Evolutionary conservation across 1,284 basidiomycete genomes (phyloP).

Genomic region (Stygiomarasmius scandens): DNA sequence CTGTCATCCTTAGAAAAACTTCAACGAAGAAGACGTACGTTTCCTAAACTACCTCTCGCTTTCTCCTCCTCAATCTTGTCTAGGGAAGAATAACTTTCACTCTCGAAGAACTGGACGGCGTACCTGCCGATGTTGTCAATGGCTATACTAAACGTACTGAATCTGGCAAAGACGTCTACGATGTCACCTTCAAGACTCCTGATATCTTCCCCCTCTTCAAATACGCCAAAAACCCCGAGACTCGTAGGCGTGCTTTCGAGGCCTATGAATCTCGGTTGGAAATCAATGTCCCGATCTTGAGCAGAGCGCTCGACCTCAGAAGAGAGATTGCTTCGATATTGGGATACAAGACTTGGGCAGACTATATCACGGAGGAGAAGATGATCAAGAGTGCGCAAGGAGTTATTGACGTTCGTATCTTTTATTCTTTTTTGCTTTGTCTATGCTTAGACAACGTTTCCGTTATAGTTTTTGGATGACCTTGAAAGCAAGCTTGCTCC

Average conservation of each 20-base stretch:
- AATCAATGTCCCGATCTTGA: constrained; percentile 70
- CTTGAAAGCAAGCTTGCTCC: constrained; percentile 75
- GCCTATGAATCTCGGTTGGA: constrained; percentile 69
- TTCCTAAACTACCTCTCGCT: neutral
- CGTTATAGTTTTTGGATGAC: constrained; percentile 62
- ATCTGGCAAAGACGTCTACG: constrained; percentile 59
- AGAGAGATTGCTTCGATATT: constrained; percentile 68
- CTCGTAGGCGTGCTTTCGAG: constrained; percentile 64
- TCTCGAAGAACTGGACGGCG: constrained; percentile 73
- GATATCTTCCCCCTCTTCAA: constrained; percentile 83
- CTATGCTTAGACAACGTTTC: neutral
- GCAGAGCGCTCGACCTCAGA: constrained; percentile 67
- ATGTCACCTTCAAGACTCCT: constrained; percentile 72
- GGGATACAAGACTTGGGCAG: constrained; percentile 79
- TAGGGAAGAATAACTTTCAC: constrained; percentile 70
- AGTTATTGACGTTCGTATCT: constrained; percentile 49
- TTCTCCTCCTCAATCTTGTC: constrained; percentile 5
- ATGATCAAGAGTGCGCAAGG: constrained; percentile 77
- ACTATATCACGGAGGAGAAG: constrained; percentile 80
- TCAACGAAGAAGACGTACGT: constrained; percentile 79
- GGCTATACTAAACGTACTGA: constrained; percentile 71
- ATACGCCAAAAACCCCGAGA: constrained; percentile 71
- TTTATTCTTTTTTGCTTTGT: neutral
- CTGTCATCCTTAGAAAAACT: constrained; percentile 65
- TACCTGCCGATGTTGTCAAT: constrained; percentile 75